Conservation (phyloP, 2,329 filamentous ascomycete genomes). For the Penicillium nordicum region DNA sequence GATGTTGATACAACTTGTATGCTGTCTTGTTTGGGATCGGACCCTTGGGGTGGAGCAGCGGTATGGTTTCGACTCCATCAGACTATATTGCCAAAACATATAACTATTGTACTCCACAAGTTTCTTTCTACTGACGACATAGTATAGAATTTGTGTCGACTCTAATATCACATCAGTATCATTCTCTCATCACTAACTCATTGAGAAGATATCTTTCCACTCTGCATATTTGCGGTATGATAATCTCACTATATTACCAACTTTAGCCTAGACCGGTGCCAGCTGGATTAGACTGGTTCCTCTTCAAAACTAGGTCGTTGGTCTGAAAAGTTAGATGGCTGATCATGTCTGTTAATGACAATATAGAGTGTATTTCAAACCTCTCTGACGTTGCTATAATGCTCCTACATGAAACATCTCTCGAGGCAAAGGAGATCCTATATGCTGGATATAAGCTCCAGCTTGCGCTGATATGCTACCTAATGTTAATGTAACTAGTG, state of each 20-base stretch:
- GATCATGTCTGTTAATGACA: not conserved
- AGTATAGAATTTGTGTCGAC: not conserved
- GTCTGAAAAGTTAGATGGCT: not conserved
- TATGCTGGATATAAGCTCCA: not conserved
- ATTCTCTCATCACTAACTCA: not conserved
- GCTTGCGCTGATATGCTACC: not conserved
- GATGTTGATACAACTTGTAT: not conserved
- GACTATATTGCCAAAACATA: not conserved
- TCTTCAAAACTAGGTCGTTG: not conserved
- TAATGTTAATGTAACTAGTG: not conserved
- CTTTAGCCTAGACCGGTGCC: not conserved
- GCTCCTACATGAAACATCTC: not conserved
- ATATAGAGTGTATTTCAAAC: not conserved
- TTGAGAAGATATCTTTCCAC: not conserved
- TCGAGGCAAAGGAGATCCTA: not conserved
- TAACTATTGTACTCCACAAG: not conserved
- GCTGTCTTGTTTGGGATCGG: constrained; percentile 2
- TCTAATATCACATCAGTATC: constrained; percentile 11
- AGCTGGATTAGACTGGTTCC: not conserved
- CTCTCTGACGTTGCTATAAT: not conserved
- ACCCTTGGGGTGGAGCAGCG: not conserved
- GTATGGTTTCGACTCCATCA: not conserved
- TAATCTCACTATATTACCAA: not conserved
- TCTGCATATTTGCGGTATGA: not conserved
- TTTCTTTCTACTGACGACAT: constrained; percentile 11